Conservation (phyloP, 495 filamentous ascomycete species). For the Achaetomiella virescens region DNA sequence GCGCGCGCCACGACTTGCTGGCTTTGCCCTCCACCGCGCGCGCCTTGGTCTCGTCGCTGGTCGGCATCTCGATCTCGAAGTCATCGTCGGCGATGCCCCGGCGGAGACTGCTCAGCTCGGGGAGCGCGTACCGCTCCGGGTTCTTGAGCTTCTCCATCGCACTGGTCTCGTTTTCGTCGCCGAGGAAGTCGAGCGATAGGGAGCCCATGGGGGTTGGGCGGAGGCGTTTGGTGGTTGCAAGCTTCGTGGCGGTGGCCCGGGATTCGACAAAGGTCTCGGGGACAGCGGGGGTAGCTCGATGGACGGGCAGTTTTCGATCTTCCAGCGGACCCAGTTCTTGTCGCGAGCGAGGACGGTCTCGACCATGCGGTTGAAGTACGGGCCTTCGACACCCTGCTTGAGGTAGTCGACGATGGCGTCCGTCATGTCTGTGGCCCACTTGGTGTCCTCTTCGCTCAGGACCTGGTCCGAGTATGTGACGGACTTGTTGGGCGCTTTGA, state of each 20-base stretch:
- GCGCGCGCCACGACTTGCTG: slow-evolving; percentile 82
- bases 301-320: slow-evolving; percentile 81
- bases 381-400: slow-evolving; percentile 64
- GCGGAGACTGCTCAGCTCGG: slow-evolving; percentile 43
- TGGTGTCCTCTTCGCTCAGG: slow-evolving; percentile 73
- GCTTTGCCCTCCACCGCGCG: slow-evolving; percentile 59
- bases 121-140: slow-evolving; percentile 38
- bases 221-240: slow-evolving; percentile 60
- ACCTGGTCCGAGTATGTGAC: slow-evolving; percentile 72
- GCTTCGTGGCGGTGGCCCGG: slow-evolving; percentile 55
- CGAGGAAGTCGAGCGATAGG: slow-evolving; percentile 69
- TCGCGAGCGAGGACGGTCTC: slow-evolving; percentile 91
- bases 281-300: slow-evolving; percentile 71
- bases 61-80: slow-evolving; percentile 76
- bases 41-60: slow-evolving; percentile 62
- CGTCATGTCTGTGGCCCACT: slow-evolving; percentile 73
- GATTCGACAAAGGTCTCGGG: slow-evolving; percentile 59
- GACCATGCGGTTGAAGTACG: slow-evolving; percentile 92
- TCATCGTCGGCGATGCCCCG: slow-evolving; percentile 62
- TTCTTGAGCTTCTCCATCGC: slow-evolving; percentile 46
- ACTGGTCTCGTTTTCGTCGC: slow-evolving; percentile 47
- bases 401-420: slow-evolving; percentile 71
- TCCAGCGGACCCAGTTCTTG: slow-evolving; percentile 98
- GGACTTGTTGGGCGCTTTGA: slow-evolving; percentile 68
- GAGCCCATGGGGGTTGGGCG: slow-evolving; percentile 62